phyloP scores from a whole-genome alignment of 345 rosid genomes.

The Heritiera fomes region DNA sequence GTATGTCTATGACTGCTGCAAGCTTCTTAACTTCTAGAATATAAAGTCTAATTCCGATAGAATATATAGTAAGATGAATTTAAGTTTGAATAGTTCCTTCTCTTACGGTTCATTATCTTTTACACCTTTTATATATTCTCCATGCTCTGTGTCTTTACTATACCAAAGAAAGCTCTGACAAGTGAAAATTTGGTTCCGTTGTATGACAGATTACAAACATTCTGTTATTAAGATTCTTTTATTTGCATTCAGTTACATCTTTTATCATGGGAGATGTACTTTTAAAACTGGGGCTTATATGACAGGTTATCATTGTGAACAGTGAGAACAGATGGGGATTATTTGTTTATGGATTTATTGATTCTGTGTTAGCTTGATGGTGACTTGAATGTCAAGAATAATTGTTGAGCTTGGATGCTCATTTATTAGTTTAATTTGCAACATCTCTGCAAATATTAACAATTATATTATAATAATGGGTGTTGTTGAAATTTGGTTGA shows the following conservation, averaged over 20 bases:
- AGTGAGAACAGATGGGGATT: background rate
- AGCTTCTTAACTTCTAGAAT: background rate
- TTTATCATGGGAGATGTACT: background rate
- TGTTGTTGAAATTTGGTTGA: background rate
- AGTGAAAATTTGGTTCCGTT: background rate
- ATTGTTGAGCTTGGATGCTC: background rate
- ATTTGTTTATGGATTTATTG: background rate
- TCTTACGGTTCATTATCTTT: background rate
- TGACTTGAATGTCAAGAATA: background rate
- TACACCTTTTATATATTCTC: background rate
- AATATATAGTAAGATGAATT: background rate
- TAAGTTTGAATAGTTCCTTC: background rate
- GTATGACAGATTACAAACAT: background rate
- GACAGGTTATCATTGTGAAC: background rate
- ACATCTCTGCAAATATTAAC: conserved; percentile 12
- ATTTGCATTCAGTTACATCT: conserved; percentile 3
- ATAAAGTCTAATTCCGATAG: background rate
- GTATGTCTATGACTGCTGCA: background rate
- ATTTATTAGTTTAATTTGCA: background rate
- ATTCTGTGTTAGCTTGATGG: background rate
- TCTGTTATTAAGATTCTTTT: background rate
- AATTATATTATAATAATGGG: background rate
- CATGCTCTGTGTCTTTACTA: background rate
- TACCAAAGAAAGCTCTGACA: background rate
- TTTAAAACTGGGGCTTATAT: background rate